Evolutionary conservation across 2,329 filamentous ascomycete genomes (phyloP), one percentile per base, ranked within the genome.

Genomic region (Lasiodiplodia hormozganensis): DNA sequence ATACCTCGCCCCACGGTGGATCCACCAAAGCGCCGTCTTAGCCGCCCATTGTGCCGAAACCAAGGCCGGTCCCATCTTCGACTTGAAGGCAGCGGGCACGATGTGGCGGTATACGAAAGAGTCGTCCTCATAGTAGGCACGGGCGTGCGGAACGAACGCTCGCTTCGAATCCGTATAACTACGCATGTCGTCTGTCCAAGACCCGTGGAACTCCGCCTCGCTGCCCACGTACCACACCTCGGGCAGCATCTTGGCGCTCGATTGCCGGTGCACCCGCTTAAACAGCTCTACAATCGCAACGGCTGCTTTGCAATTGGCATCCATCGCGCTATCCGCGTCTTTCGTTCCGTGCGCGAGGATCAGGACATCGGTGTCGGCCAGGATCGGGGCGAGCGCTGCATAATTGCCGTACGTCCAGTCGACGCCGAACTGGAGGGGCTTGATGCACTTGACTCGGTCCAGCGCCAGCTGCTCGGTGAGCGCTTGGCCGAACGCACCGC

Each of bases 221-320:
- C 38, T 62, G 21, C 58, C 58, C 8, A 62, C 34, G 58, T 38
- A 62, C 58, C 58, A 62, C 18, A 62, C 58, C 43, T 62, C 58
- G 2, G 58, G 58, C 36, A 62, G 14, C 0, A 62, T 16, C 7
- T 43, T 36, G 23, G 23, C 23, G 16, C 12, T 43, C 10, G 36
- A n/a, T 5, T 5, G 10, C 36, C 10, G 23, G 18, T 11, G n/a
- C 14, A 43, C 23, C 0, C 58, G 58, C n/a, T 49, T 52, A 21
- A 52, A 52, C 2, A 52, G 49, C 49, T 52, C 49, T 14, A 28
- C 25, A 4, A 28, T 43, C 21, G 36, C 36, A 62, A 43, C 34
- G n/a, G 34, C 38, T 4, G 58, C 23, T 0, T 43, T 47, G 36
- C 58, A 38, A 36, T 62, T 62, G 3, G 58, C 43, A 2, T 62